These are phyloP conservation scores for Aristolochia contorta DNA, from an alignment of 164 flowering plant genomes.

Conservation along the genomic window DNA sequence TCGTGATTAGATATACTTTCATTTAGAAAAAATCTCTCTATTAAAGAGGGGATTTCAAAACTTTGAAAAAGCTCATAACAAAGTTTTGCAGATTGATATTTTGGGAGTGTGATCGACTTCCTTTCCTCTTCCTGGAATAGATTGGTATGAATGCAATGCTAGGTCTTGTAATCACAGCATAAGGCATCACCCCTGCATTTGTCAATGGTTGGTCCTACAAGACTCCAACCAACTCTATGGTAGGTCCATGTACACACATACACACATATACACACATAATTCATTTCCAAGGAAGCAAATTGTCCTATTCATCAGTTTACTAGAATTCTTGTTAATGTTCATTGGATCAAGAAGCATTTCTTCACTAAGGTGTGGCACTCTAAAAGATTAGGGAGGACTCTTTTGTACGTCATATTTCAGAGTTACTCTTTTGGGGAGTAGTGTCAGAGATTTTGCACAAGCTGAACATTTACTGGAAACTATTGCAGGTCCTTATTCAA, in stretches of 20 bases:
- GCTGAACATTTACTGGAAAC: slow-evolving; percentile 67
- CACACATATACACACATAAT: too few species aligned
- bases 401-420: slow-evolving; percentile 62
- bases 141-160: slow-evolving; percentile 73
- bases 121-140: slow-evolving; percentile 63
- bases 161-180: slow-evolving; percentile 56
- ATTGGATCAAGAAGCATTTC: slow-evolving; percentile 62
- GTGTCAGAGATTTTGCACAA: slow-evolving; percentile 62
- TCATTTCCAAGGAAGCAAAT: too few species aligned
- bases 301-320: too few species aligned
- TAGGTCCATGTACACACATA: slow-evolving; percentile 14
- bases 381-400: slow-evolving; percentile 51
- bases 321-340: slow-evolving; percentile 28
- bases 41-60: too few species aligned
- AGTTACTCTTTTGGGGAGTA: slow-evolving; percentile 62
- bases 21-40: too few species aligned
- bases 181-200: slow-evolving; percentile 54
- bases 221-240: slow-evolving; percentile 30
- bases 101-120: slow-evolving; percentile 38
- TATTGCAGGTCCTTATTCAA: slow-evolving; percentile 12
- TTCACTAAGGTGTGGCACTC: slow-evolving; percentile 61
- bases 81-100: slow-evolving; percentile 51
- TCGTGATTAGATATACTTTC: too few species aligned
- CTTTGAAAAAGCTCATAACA: too few species aligned
- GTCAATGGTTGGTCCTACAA: slow-evolving; percentile 60